Conservation (phyloP, 208 protist species). For the Acanthamoeba castellanii region DNA sequence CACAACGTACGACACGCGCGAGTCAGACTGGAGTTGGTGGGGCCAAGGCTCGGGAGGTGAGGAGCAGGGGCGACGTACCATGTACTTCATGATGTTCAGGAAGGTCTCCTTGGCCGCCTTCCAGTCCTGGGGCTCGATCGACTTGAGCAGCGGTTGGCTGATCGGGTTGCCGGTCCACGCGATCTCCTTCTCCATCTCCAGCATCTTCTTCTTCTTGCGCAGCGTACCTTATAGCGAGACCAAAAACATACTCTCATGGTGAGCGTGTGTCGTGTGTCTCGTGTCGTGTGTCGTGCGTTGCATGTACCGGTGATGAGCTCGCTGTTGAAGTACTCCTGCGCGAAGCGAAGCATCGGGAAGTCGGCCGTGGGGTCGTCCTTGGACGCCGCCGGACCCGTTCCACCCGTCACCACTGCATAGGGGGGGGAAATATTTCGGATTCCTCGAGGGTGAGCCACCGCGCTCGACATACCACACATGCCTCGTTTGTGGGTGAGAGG, state of each 20-base stretch:
- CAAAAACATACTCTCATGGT: neutral
- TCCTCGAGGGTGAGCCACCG: too few species aligned
- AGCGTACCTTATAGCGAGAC: neutral
- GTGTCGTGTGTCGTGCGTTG: neutral
- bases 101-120: conserved; percentile 67
- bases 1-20: too few species aligned
- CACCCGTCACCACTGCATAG: neutral
- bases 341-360: conserved; percentile 31
- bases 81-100: conserved; percentile 80
- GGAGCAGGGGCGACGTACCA: conserved; percentile 43
- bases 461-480: neutral
- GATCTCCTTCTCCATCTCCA: conserved; percentile 51
- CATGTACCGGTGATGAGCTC: conserved; percentile 43
- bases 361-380: conserved; percentile 37
- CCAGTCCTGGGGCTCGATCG: neutral
- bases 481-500: neutral
- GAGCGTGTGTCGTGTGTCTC: neutral
- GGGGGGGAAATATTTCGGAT: too few species aligned
- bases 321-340: conserved; percentile 31
- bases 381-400: neutral
- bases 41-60: neutral
- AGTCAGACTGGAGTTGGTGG: too few species aligned
- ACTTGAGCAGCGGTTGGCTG: conserved; percentile 38
- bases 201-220: conserved; percentile 64
- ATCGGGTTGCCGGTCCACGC: conserved; percentile 47